phyloP scores from a whole-genome alignment of 768 basidiomycete species.

The Mycena alexandri region DNA sequence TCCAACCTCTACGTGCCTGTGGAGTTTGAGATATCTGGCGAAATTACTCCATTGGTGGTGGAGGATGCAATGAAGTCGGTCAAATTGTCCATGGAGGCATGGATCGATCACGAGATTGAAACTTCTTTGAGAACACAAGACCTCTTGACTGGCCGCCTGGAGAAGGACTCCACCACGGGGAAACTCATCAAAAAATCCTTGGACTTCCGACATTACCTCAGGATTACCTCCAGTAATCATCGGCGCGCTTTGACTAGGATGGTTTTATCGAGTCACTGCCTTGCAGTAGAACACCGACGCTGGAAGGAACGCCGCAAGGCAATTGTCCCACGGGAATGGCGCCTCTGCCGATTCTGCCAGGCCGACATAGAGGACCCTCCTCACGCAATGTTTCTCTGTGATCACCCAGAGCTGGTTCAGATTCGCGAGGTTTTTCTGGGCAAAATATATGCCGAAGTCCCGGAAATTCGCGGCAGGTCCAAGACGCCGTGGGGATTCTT shows the following conservation, averaged over 20 bases:
- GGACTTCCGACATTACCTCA: too few species aligned
- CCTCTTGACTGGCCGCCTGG: too few species aligned
- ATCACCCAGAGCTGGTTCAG: not conserved
- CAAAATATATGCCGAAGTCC: not conserved
- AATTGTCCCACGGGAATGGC: constrained; percentile 3
- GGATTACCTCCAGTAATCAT: too few species aligned
- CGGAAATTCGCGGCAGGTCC: not conserved
- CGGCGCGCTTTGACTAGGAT: too few species aligned
- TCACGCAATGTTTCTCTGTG: constrained; percentile 5
- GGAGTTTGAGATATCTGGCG: too few species aligned
- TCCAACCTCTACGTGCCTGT: too few species aligned
- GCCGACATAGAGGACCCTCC: not conserved
- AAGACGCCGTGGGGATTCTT: not conserved
- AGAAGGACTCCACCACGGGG: too few species aligned
- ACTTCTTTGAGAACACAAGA: too few species aligned
- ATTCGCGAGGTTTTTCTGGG: constrained; percentile 7
- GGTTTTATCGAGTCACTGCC: not conserved
- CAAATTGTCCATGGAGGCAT: not conserved
- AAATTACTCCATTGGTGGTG: too few species aligned
- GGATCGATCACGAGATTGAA: too few species aligned
- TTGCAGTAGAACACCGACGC: not conserved
- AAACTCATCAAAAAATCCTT: too few species aligned
- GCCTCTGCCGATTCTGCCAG: not conserved
- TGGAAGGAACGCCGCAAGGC: not conserved
- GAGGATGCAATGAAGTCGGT: not conserved